phyloP scores from a whole-genome alignment of 2,329 filamentous ascomycete species.

The Elsinoe necatrix region DNA sequence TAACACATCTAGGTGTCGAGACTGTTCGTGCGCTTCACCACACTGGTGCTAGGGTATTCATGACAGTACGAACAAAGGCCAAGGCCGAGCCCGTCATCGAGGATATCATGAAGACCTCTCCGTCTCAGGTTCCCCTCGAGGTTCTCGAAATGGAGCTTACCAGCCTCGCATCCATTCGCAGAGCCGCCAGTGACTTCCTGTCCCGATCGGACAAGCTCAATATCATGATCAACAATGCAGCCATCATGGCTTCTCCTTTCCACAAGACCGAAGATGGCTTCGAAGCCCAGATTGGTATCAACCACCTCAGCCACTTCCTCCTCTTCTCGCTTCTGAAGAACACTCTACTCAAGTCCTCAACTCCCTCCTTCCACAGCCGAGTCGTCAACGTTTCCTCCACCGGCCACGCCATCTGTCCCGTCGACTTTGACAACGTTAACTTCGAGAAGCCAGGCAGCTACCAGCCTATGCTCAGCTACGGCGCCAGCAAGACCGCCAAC shows the following conservation, averaged over 20 bases:
- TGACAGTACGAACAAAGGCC: constrained; percentile 36
- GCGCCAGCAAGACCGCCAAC: constrained; percentile 45
- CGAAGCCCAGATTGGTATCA: constrained; percentile 46
- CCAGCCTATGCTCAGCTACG: constrained; percentile 33
- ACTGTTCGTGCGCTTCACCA: constrained; percentile 37
- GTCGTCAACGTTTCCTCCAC: constrained; percentile 41
- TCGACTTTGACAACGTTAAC: constrained; percentile 30
- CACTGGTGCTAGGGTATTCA: constrained; percentile 40
- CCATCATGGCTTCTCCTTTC: constrained; percentile 35
- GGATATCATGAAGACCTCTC: constrained; percentile 21
- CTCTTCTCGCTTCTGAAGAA: constrained; percentile 45
- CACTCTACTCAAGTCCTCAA: constrained; percentile 34
- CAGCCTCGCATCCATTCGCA: constrained; percentile 28
- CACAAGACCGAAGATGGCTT: constrained; percentile 38
- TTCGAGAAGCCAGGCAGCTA: constrained; percentile 21
- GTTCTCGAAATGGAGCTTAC: constrained; percentile 27
- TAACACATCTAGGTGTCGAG: constrained; percentile 31
- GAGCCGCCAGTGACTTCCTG: constrained; percentile 29
- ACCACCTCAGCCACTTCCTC: constrained; percentile 48
- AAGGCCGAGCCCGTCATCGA: constrained; percentile 32
- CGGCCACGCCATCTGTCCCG: constrained; percentile 29
- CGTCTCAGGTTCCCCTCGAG: constrained; percentile 18
- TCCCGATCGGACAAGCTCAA: constrained; percentile 29
- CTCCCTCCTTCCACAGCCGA: constrained; percentile 36
- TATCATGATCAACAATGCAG: constrained; percentile 39